Evolutionary conservation across 148 eudicot genomes (phyloP).

Genomic region (Rhododendron henanense): DNA sequence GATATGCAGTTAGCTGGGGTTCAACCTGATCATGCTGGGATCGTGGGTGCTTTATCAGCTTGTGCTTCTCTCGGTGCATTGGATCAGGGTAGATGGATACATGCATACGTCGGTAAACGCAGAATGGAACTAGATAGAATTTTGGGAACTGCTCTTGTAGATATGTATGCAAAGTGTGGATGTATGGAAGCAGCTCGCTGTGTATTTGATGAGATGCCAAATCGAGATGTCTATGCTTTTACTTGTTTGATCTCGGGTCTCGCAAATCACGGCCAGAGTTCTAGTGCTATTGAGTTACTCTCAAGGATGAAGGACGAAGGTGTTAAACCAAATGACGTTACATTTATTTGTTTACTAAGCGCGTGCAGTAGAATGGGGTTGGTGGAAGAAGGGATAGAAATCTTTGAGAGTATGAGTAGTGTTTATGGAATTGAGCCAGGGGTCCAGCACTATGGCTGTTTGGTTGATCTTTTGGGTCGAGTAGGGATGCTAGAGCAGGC

Average conservation of each 20-base stretch:
- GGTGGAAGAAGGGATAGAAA: conserved; percentile 52
- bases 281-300: conserved; percentile 41
- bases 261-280: conserved; percentile 57
- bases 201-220: conserved; percentile 51
- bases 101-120: conserved; percentile 39
- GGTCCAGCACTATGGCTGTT: conserved; percentile 58
- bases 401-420: conserved; percentile 48
- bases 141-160: conserved; percentile 65
- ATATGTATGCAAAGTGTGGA: conserved; percentile 77
- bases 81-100: conserved; percentile 76
- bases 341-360: conserved; percentile 46
- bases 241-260: conserved; percentile 69
- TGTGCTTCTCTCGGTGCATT: conserved; percentile 63
- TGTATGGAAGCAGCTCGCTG: conserved; percentile 44
- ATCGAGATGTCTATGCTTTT: conserved; percentile 47
- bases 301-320: conserved; percentile 46
- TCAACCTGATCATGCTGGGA: conserved; percentile 46
- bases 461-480: conserved; percentile 67
- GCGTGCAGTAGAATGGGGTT: conserved; percentile 59
- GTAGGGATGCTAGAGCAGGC: conserved; percentile 61
- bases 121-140: conserved; percentile 41
- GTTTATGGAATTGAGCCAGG: conserved; percentile 48
- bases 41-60: conserved; percentile 63
- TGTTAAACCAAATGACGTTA: conserved; percentile 51
- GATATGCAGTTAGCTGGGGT: conserved; percentile 50